A percentile compares a stretch with the other conserved stretches of the same genome.
Conservation (phyloP, 306 rosid genomes). For the Vigna trinervia region DNA sequence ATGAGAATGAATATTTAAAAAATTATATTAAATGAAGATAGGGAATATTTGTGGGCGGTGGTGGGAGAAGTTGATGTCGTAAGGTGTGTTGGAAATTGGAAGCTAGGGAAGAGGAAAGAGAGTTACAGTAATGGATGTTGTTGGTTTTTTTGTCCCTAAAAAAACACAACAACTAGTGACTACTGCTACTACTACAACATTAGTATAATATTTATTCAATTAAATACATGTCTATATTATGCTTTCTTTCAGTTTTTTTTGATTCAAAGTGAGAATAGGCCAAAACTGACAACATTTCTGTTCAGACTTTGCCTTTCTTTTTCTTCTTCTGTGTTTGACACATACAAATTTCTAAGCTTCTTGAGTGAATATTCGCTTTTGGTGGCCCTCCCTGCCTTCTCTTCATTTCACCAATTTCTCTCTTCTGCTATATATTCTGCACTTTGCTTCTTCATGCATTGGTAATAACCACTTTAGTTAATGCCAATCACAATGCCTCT, state of each 20-base stretch:
- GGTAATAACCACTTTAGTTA: conserved; percentile 31
- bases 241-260: conserved; percentile 28
- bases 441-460: conserved; percentile 14
- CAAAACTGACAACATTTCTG: conserved; percentile 45
- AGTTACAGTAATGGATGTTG: conserved; percentile 2
- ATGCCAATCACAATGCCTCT: conserved; percentile 27
- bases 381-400: not conserved
- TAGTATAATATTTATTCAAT: not conserved
- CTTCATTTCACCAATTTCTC: not conserved
- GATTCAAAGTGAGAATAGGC: conserved; percentile 38
- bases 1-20: too few relatives aligned
- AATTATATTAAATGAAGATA: conserved; percentile 5
- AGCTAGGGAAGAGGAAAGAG: conserved; percentile 32
- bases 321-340: conserved; percentile 13
- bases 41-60: conserved; percentile 46
- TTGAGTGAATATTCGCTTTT: conserved; percentile 12
- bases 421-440: not conserved
- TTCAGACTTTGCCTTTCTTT: conserved; percentile 32
- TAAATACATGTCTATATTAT: conserved; percentile 3
- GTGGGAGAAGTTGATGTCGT: conserved; percentile 36
- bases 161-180: not conserved
- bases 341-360: not conserved
- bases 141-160: conserved; percentile 28
- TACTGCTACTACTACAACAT: not conserved
- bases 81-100: conserved; percentile 52